Percentiles rank a stretch among this genome's conserved stretches.
Evolutionary conservation across 768 basidiomycete species (phyloP).

Genomic region (Cystoderma amianthinum): DNA sequence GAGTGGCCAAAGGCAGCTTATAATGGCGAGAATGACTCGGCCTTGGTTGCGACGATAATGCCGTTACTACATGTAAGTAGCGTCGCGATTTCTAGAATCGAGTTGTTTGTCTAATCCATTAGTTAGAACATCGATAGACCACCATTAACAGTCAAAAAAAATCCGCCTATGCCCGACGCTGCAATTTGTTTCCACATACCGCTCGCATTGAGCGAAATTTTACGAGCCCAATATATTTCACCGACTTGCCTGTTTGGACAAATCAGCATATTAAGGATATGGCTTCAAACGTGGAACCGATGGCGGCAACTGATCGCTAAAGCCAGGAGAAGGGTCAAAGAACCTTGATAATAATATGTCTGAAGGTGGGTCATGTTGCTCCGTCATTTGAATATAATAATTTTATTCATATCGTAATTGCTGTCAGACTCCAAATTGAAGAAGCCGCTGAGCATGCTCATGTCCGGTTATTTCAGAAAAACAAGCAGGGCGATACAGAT

Average conservation of each 20-base stretch:
- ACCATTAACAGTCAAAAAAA: conserved; percentile 71
- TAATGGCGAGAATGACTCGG: background rate
- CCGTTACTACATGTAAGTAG: conserved; percentile 77
- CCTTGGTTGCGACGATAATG: conserved; percentile 40
- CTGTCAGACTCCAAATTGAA: conserved; percentile 49
- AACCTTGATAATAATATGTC: conserved; percentile 34
- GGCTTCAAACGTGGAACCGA: conserved; percentile 82
- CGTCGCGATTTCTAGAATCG: conserved; percentile 3
- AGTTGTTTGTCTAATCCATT: conserved; percentile 2
- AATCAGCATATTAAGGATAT: conserved; percentile 81
- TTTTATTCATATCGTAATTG: conserved; percentile 10
- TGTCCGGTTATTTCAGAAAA: conserved; percentile 57
- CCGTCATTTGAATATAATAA: conserved; percentile 13
- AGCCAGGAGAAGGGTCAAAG: conserved; percentile 32
- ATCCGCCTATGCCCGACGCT: conserved; percentile 74
- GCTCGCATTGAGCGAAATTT: conserved; percentile 28
- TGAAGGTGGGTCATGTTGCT: conserved; percentile 74
- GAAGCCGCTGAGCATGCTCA: conserved; percentile 64
- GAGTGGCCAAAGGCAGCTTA: conserved; percentile 73
- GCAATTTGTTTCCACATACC: conserved; percentile 23
- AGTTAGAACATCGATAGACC: conserved; percentile 77
- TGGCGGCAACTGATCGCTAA: conserved; percentile 62
- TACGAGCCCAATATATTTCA: conserved; percentile 63
- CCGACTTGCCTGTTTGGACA: conserved; percentile 30
- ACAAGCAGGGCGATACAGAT: conserved; percentile 38